A percentile compares a stretch with the other conserved stretches of the same genome.
Evolutionary conservation across 352 stramenopile species (phyloP).

Genomic region (Phytophthora rubi): DNA sequence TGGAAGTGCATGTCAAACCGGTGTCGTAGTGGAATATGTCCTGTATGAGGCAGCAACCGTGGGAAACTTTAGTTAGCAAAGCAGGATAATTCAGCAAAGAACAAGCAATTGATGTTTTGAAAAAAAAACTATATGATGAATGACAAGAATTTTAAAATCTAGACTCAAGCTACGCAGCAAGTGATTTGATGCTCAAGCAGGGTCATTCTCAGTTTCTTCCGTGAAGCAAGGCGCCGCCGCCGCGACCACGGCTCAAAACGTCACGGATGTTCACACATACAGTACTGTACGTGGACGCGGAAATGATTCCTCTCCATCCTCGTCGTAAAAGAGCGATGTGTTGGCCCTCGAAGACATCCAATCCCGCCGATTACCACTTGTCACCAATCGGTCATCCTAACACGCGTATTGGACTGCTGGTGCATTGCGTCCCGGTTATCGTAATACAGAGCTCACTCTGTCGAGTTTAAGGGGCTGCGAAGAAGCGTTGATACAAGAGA

Average conservation of each 20-base stretch:
- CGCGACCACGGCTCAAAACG: not conserved
- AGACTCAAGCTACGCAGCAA: not conserved
- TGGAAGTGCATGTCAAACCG: not conserved
- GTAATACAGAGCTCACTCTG: not conserved
- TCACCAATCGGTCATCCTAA: slow-evolving; percentile 13
- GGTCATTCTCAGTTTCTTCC: not conserved
- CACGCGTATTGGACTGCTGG: slow-evolving; percentile 9
- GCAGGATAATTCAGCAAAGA: slow-evolving; percentile 1
- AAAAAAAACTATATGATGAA: too few species aligned
- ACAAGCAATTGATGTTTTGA: not conserved
- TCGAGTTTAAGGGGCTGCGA: not conserved
- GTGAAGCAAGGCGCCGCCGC: not conserved
- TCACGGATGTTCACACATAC: slow-evolving; percentile 6
- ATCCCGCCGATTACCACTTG: not conserved
- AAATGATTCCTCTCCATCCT: too few species aligned
- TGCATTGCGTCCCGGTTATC: not conserved
- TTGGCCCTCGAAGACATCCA: slow-evolving; percentile 1
- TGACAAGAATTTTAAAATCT: too few species aligned
- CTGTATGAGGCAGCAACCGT: not conserved
- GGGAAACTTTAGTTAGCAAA: not conserved
- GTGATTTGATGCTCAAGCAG: not conserved
- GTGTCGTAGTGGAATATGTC: not conserved
- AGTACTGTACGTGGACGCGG: not conserved
- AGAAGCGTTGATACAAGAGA: not conserved
- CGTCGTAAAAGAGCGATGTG: not conserved